Conservation (phyloP, 495 filamentous ascomycete genomes). For the Viridothelium virens region DNA sequence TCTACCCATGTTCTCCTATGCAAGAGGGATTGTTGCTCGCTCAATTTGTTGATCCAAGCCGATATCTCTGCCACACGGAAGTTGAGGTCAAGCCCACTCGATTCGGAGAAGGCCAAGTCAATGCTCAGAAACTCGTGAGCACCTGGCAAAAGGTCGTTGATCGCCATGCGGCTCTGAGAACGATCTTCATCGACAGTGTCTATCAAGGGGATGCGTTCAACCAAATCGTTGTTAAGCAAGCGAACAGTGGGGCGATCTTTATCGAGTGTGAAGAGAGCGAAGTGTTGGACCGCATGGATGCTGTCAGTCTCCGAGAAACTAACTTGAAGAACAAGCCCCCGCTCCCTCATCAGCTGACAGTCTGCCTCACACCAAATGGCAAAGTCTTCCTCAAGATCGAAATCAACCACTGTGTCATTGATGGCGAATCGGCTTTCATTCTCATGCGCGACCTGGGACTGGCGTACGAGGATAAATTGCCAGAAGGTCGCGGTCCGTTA, state of each 20-base stretch:
- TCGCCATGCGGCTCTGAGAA: constrained; percentile 48
- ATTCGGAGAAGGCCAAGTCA: constrained; percentile 23
- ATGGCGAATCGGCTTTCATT: constrained; percentile 23
- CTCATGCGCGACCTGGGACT: constrained; percentile 22
- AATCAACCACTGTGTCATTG: constrained; percentile 26
- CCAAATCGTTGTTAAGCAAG: constrained; percentile 45
- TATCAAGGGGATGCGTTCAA: constrained; percentile 37
- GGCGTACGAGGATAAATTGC: constrained; percentile 22
- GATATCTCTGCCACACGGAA: constrained; percentile 56
- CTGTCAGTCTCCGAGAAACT: constrained; percentile 14
- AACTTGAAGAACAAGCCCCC: constrained; percentile 21
- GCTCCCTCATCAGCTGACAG: constrained; percentile 21
- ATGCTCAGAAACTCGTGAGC: constrained; percentile 35
- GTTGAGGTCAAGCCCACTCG: constrained; percentile 46
- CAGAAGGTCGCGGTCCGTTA: constrained; percentile 19
- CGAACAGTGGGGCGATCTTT: constrained; percentile 14
- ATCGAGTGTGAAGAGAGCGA: constrained; percentile 18
- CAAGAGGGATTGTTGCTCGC: constrained; percentile 61
- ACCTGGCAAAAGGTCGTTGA: constrained; percentile 46
- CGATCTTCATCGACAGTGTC: constrained; percentile 44
- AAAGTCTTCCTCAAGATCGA: constrained; percentile 24
- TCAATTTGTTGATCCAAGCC: constrained; percentile 47
- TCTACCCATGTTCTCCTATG: constrained; percentile 60
- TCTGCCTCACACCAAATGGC: constrained; percentile 18
- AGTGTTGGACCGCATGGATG: constrained; percentile 13